Percentiles rank a stretch among this genome's conserved stretches.
phyloP scores from a whole-genome alignment of 805 yeast species.

The Scheffersomyces lignosus region DNA sequence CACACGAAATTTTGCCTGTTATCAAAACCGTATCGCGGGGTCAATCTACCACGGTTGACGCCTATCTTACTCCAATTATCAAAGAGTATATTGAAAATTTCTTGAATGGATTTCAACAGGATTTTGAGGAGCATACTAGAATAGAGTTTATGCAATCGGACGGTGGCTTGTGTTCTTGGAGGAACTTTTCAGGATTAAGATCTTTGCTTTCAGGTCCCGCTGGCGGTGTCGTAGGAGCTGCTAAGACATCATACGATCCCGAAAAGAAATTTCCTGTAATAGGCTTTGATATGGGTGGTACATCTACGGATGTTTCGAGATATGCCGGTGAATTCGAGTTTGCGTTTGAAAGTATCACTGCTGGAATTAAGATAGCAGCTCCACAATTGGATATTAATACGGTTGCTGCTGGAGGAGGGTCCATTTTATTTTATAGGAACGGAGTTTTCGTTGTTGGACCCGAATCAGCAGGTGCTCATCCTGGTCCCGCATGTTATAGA shows the following conservation, averaged over 20 bases:
- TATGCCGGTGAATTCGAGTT: conserved; percentile 70
- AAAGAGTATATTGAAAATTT: conserved; percentile 62
- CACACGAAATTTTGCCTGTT: conserved; percentile 74
- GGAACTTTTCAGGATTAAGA: conserved; percentile 16
- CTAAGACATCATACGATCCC: conserved; percentile 18
- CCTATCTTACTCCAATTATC: conserved; percentile 80
- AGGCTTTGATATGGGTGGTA: conserved; percentile 92
- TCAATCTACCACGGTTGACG: conserved; percentile 77
- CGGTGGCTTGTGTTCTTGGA: conserved; percentile 19
- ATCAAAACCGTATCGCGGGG: conserved; percentile 74
- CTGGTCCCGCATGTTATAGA: conserved; percentile 86
- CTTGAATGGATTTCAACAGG: conserved; percentile 58
- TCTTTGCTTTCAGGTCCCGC: conserved; percentile 23
- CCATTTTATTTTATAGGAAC: conserved; percentile 54
- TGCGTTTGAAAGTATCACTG: conserved; percentile 80
- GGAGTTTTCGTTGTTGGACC: conserved; percentile 74
- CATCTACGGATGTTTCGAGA: conserved; percentile 82
- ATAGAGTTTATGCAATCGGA: conserved; percentile 21
- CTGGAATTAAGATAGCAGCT: conserved; percentile 79
- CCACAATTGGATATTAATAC: conserved; percentile 83
- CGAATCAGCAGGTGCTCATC: conserved; percentile 83
- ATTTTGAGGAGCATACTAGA: conserved; percentile 27
- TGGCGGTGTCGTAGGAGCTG: conserved; percentile 23
- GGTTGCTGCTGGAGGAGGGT: conserved; percentile 86
- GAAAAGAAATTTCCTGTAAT: conserved; percentile 61